phyloP scores from a whole-genome alignment of 2,329 filamentous ascomycete species.

The Aschersonia sp. region DNA sequence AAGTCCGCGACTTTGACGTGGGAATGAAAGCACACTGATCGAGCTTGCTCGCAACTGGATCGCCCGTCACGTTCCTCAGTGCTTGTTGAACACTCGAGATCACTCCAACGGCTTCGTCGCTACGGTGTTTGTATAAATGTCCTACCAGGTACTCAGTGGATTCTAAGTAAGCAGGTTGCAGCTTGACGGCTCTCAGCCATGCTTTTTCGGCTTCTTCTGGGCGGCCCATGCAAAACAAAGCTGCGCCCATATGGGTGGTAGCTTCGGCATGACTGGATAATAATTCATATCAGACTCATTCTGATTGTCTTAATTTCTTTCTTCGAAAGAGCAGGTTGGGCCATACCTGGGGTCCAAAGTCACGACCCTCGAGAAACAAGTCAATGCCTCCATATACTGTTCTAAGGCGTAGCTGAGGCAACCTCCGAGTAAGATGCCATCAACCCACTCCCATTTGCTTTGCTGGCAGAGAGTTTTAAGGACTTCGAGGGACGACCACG shows the following conservation, averaged over 20 bases:
- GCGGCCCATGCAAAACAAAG: constrained; percentile 69
- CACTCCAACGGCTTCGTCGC: constrained; percentile 71
- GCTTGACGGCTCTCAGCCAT: constrained; percentile 73
- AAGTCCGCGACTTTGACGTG: not conserved
- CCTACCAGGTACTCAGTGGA: constrained; percentile 90
- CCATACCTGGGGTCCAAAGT: constrained; percentile 40
- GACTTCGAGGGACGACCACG: constrained; percentile 54
- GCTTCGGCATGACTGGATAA: constrained; percentile 68
- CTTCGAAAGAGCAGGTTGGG: constrained; percentile 14
- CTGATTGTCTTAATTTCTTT: constrained; percentile 1
- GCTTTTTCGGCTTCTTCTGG: constrained; percentile 72
- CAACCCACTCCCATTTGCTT: constrained; percentile 76
- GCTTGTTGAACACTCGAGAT: constrained; percentile 74
- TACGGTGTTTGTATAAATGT: constrained; percentile 70
- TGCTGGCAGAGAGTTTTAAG: constrained; percentile 64
- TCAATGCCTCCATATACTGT: constrained; percentile 62
- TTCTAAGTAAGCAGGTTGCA: constrained; percentile 81
- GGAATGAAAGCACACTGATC: not conserved
- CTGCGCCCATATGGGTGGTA: constrained; percentile 83
- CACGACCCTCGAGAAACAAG: constrained; percentile 57
- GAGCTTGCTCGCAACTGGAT: not conserved
- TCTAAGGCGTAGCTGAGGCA: constrained; percentile 86
- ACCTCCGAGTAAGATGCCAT: constrained; percentile 82
- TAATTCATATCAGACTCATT: constrained; percentile 6
- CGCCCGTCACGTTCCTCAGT: constrained; percentile 26